Evolutionary conservation across 495 filamentous ascomycete genomes (phyloP).

Genomic region (Pseudoneurospora amorphoporcata): DNA sequence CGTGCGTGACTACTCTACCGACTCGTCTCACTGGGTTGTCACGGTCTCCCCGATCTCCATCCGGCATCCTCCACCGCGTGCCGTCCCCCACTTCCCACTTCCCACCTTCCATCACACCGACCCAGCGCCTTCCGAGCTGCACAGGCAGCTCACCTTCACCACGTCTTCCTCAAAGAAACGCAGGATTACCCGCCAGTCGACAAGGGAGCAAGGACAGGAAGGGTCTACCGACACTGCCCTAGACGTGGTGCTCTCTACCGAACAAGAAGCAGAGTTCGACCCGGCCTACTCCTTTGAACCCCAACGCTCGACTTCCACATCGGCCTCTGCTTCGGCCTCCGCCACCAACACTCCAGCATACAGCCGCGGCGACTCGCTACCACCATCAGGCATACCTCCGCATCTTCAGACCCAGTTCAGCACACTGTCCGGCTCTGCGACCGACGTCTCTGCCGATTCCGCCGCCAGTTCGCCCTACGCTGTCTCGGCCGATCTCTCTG

Average conservation of each 20-base stretch:
- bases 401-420: constrained; percentile 39
- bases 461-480: constrained; percentile 58
- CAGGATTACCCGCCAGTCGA: constrained; percentile 56
- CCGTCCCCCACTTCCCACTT: constrained; percentile 6
- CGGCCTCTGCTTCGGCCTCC: constrained; percentile 24
- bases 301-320: constrained; percentile 28
- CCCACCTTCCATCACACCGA: constrained; percentile 7
- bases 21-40: not conserved
- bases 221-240: constrained; percentile 20
- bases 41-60: not conserved
- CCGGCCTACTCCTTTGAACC: not conserved
- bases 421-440: constrained; percentile 23
- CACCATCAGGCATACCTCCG: constrained; percentile 36
- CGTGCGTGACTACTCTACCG: not conserved
- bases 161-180: constrained; percentile 90
- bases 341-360: constrained; percentile 42
- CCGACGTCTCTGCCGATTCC: constrained; percentile 37
- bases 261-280: constrained; percentile 30
- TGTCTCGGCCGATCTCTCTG: constrained; percentile 60
- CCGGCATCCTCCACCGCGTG: constrained; percentile 5
- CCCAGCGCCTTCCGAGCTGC: constrained; percentile 35
- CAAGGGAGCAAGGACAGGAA: constrained; percentile 23
- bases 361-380: constrained; percentile 49
- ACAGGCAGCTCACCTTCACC: constrained; percentile 64
- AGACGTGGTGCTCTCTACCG: constrained; percentile 40